Evolutionary conservation across 176 grass and related monocot genomes (phyloP).

Genomic region (Oryza coarctata): DNA sequence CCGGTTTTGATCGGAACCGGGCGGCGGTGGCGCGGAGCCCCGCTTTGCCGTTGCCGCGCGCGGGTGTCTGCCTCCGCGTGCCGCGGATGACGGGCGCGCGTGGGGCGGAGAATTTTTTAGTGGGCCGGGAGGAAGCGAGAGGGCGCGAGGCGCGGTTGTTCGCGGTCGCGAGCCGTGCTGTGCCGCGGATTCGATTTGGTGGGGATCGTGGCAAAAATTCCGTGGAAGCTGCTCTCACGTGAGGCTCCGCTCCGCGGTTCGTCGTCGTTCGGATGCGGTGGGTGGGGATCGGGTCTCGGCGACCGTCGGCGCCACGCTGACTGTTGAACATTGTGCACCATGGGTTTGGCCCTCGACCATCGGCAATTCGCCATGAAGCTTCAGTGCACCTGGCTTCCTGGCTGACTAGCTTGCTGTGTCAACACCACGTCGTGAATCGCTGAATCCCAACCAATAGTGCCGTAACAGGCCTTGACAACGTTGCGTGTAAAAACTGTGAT

Average conservation of each 20-base stretch:
- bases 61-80: too few species aligned
- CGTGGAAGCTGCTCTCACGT: constrained; percentile 23
- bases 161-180: background rate
- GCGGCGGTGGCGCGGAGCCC: background rate
- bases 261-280: background rate
- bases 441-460: background rate
- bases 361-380: background rate
- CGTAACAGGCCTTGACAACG: too few species aligned
- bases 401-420: background rate
- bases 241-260: background rate
- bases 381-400: background rate
- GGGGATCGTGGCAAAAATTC: background rate
- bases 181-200: constrained; percentile 9
- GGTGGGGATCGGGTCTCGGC: background rate
- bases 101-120: background rate
- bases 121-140: too few species aligned
- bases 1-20: constrained; percentile 12
- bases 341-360: background rate
- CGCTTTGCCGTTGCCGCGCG: too few species aligned
- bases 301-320: background rate
- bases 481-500: too few species aligned
- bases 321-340: background rate
- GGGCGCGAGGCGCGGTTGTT: too few species aligned
- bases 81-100: background rate
- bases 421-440: background rate